A percentile compares a stretch with the other conserved stretches of the same genome.
Conservation (phyloP, 2,329 filamentous ascomycete species). For the Talaromyces sp. region DNA sequence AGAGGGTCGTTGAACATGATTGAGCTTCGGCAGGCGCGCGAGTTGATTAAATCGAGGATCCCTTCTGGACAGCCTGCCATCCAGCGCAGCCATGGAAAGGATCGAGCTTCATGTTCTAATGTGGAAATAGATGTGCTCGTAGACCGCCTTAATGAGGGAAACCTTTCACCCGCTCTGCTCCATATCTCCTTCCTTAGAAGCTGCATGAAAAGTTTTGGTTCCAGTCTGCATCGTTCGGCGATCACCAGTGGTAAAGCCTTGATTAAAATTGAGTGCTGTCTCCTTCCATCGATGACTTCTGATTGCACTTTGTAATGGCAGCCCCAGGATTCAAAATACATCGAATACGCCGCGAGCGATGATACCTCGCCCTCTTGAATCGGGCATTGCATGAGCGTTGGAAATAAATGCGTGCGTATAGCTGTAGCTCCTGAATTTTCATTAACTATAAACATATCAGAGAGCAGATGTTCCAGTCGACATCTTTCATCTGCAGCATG, state of each 20-base stretch:
- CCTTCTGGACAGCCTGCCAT: constrained; percentile 71
- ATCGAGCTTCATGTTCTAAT: background rate
- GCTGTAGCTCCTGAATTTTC: constrained; percentile 18
- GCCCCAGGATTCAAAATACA: constrained; percentile 71
- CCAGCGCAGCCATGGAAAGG: constrained; percentile 55
- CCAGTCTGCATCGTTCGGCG: constrained; percentile 68
- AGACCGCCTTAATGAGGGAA: constrained; percentile 6
- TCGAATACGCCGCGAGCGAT: constrained; percentile 56
- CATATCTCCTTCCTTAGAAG: constrained; percentile 74
- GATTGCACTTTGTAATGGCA: constrained; percentile 59
- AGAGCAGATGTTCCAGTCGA: constrained; percentile 71
- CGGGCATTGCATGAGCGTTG: constrained; percentile 63
- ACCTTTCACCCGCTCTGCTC: constrained; percentile 54
- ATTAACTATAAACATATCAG: constrained; percentile 47
- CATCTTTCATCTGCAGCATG: constrained; percentile 92
- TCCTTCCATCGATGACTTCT: background rate
- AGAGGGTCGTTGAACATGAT: constrained; percentile 54
- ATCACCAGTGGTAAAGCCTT: constrained; percentile 68
- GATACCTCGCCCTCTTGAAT: constrained; percentile 60
- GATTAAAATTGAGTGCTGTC: constrained; percentile 47
- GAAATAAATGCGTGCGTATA: constrained; percentile 37
- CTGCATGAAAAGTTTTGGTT: constrained; percentile 70
- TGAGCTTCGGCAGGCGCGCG: constrained; percentile 49
- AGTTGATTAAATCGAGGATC: constrained; percentile 63
- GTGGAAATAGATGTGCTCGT: background rate